These are phyloP conservation scores for Phalaenopsis aphrodite DNA, from an alignment of 106 monocot species.

Conservation along the genomic window DNA sequence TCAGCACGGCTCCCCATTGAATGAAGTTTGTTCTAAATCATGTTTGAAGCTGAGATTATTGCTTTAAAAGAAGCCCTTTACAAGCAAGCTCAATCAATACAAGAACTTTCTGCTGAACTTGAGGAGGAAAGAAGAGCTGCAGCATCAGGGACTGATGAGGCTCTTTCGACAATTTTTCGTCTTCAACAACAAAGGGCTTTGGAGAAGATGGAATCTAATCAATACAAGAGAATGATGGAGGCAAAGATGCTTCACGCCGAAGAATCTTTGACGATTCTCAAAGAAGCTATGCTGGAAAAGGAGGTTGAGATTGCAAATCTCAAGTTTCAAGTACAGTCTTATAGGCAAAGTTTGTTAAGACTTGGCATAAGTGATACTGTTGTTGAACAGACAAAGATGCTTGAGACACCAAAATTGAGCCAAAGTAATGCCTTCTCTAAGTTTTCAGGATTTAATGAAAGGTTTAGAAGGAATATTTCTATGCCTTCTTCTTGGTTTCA, in stretches of 20 bases:
- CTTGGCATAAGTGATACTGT: slow-evolving; percentile 1
- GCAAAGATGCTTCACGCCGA: slow-evolving; percentile 32
- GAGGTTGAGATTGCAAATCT: slow-evolving; percentile 36
- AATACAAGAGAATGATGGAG: slow-evolving; percentile 44
- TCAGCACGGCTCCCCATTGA: background rate
- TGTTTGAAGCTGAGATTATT: slow-evolving; percentile 20
- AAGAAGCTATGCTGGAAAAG: slow-evolving; percentile 34
- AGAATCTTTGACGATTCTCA: slow-evolving; percentile 21
- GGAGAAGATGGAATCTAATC: slow-evolving; percentile 40
- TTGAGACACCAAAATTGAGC: too few relatives aligned
- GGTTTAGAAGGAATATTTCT: slow-evolving; percentile 13
- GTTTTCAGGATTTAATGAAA: background rate
- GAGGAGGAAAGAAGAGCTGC: slow-evolving; percentile 49
- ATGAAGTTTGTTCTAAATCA: background rate
- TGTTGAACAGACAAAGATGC: background rate
- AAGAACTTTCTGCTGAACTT: slow-evolving; percentile 23
- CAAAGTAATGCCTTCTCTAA: too few relatives aligned
- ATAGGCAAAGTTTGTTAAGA: slow-evolving; percentile 11
- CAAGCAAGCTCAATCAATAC: slow-evolving; percentile 14
- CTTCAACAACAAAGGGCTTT: slow-evolving; percentile 32
- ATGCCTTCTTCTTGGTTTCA: slow-evolving; percentile 7
- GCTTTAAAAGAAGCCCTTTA: slow-evolving; percentile 19
- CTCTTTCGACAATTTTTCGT: slow-evolving; percentile 48
- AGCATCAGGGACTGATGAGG: slow-evolving; percentile 31
- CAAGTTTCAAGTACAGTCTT: slow-evolving; percentile 26